Conservation (phyloP, 139 green algal genomes). For the Medakamo hakoo region DNA sequence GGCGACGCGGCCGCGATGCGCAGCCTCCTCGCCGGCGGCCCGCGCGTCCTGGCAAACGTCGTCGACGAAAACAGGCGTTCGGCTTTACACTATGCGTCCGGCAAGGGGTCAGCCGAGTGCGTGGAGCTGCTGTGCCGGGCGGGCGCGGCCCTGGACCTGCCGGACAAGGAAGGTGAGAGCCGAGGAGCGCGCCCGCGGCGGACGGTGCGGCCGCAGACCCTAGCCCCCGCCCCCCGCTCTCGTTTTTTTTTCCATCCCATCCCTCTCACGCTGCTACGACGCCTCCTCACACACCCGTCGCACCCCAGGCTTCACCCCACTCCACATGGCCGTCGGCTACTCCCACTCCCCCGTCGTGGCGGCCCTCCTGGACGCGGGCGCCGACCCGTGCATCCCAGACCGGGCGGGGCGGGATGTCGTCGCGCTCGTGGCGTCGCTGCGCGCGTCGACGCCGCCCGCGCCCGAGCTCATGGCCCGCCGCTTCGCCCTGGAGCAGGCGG, state of each 20-base stretch:
- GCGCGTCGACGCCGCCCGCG: conserved; percentile 31
- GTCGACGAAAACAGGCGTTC: conserved; percentile 61
- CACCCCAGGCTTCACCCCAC: conserved; percentile 56
- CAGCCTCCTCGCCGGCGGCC: conserved; percentile 36
- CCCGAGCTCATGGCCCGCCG: conserved; percentile 30
- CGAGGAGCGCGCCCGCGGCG: too few species aligned
- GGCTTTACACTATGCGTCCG: conserved; percentile 69
- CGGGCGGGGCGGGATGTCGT: conserved; percentile 29
- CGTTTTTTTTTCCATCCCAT: too few species aligned
- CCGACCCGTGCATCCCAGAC: conserved; percentile 41
- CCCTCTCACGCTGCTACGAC: too few species aligned
- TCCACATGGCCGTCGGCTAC: conserved; percentile 71
- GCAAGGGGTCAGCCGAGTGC: conserved; percentile 36
- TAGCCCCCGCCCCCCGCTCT: too few species aligned
- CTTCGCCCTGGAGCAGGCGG: conserved; percentile 59
- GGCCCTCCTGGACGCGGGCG: conserved; percentile 39
- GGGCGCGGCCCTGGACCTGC: conserved; percentile 54
- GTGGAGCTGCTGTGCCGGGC: conserved; percentile 37
- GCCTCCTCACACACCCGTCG: too few species aligned
- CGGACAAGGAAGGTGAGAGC: conserved; percentile 65
- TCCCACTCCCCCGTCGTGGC: conserved; percentile 41
- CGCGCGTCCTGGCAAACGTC: conserved; percentile 35
- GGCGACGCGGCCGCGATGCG: conserved; percentile 39
- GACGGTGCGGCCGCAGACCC: too few species aligned
- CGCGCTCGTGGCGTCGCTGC: conserved; percentile 50